Conservation (phyloP, 2,329 filamentous ascomycete species). For the Fonsecaea pedrosoi region DNA sequence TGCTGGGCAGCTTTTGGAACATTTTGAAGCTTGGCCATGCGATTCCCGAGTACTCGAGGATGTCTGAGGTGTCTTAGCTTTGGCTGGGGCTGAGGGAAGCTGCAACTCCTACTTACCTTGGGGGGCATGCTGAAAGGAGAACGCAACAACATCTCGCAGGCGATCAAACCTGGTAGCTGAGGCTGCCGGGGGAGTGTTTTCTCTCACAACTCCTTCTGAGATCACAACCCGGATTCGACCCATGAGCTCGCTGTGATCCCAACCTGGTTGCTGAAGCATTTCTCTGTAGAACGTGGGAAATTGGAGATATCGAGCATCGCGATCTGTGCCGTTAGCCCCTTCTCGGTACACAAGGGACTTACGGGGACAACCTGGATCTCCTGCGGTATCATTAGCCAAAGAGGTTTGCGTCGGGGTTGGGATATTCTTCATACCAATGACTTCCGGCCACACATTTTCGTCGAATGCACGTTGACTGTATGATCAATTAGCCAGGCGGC, state of each 20-base stretch:
- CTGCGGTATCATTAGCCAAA: conserved; percentile 20
- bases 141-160: conserved; percentile 74
- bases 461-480: conserved; percentile 30
- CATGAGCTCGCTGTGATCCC: conserved; percentile 73
- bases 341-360: neutral
- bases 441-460: conserved; percentile 53
- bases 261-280: conserved; percentile 71
- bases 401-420: neutral
- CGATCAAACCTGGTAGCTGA: conserved; percentile 59
- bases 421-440: conserved; percentile 34
- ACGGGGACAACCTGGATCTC: conserved; percentile 23
- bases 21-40: conserved; percentile 79
- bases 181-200: conserved; percentile 35
- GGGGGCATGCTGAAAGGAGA: conserved; percentile 86
- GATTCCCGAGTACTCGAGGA: conserved; percentile 75
- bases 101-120: conserved; percentile 61
- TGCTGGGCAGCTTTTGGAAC: conserved; percentile 56
- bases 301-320: conserved; percentile 53
- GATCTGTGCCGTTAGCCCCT: conserved; percentile 22
- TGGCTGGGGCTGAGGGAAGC: neutral
- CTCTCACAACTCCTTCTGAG: conserved; percentile 71
- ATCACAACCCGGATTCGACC: conserved; percentile 80
- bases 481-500: conserved; percentile 6
- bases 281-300: conserved; percentile 77
- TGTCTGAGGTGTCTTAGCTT: conserved; percentile 56